Conservation (phyloP, 2,329 filamentous ascomycete genomes). For the Sporothrix variecibatus region DNA sequence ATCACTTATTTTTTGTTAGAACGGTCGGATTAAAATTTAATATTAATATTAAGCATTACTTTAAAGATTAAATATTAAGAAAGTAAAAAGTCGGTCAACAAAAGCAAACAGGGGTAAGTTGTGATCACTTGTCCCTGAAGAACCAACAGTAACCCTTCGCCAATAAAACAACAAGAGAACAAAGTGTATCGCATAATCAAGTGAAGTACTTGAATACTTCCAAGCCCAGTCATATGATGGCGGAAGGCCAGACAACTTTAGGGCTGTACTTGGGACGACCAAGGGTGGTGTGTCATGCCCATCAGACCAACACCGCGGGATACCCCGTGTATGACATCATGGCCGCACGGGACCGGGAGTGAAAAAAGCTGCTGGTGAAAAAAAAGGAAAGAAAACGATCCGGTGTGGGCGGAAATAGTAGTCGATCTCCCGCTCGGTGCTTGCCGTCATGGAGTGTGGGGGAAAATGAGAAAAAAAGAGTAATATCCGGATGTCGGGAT, state of each 20-base stretch:
- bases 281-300: neutral
- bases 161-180: neutral
- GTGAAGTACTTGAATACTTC: neutral
- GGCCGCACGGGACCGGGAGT: neutral
- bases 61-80: neutral
- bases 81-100: too few species aligned
- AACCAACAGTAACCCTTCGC: neutral
- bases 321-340: neutral
- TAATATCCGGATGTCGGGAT: too few species aligned
- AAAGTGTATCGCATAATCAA: neutral
- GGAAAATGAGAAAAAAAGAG: too few species aligned
- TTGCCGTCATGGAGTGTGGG: neutral
- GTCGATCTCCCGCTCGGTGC: neutral
- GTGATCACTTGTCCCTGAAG: too few species aligned
- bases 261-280: neutral
- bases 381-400: neutral
- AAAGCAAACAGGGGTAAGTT: too few species aligned
- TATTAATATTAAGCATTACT: neutral
- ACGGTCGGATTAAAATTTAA: neutral
- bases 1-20: neutral
- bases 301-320: neutral
- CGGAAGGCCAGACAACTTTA: neutral
- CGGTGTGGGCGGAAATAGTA: too few species aligned
- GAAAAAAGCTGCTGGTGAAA: too few species aligned
- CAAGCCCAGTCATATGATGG: neutral